Evolutionary conservation across 2,329 filamentous ascomycete genomes (phyloP), one percentile per base, ranked within the genome.

Genomic region (Geosmithia morbida): DNA sequence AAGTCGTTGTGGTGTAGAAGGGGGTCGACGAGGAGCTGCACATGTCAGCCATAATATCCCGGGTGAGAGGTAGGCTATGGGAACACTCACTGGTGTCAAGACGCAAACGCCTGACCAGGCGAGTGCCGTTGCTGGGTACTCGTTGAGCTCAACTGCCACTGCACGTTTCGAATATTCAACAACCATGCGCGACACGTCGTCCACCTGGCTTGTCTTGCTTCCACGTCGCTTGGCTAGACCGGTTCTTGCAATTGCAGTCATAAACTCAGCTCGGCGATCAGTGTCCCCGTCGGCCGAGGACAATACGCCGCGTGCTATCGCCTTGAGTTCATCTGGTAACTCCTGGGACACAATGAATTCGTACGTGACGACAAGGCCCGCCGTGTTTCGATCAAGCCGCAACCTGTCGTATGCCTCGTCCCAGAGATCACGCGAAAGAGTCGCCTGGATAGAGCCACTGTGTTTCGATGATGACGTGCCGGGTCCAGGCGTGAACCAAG

Each of bases 41-140:
- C 14, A 46, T 17, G 41, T 22, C 47, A 48, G 22, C 16, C 37
- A 40, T 13, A 3, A 30, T 18, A 2, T 47, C 20, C 6, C 18
- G 3, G 18, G 40, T 11, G 11, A 11, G 41, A 37, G n/a, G 13
- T 33, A 44, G 20, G 14, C 14, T 6, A 17, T 13, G 10, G 29
- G 2, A 8, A 18, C 7, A 48, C 57, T 30, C 56, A 66, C 63
- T 46, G 63, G 63, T 22, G 63, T 66, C 47, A 66, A 48, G 18
- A 59, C 62, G 50, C 60, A 64, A 26, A 66, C 54, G 13, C 63
- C 63, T 3, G 61, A 55, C 62, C 61, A 66, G 20, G 62, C 61
- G 3, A 65, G 50, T 8, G 58, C 56, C 7, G 60, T 54, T 3
- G 58, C 56, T 5, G 57, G 54, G 42, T 63, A 59, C 1, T 52